Conservation (phyloP, 192 early-diverging fungal genomes). For the Jimgerdemannia lactiflua region DNA sequence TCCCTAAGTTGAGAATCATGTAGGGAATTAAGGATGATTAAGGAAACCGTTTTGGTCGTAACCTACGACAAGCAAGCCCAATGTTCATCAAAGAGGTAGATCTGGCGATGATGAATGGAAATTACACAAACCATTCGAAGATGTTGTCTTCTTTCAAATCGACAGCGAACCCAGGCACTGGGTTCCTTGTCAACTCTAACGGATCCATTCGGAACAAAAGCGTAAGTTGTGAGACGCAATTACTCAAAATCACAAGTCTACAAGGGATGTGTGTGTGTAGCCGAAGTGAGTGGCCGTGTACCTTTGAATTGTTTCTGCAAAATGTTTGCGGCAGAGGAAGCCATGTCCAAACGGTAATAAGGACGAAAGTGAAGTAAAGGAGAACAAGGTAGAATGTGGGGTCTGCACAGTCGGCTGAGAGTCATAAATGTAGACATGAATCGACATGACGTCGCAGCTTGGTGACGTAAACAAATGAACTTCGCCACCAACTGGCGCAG, state of each 20-base stretch:
- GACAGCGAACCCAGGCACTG: slow-evolving; percentile 50
- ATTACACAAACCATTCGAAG: slow-evolving; percentile 30
- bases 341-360: slow-evolving; percentile 9
- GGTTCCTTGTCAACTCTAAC: slow-evolving; percentile 39
- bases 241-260: no score
- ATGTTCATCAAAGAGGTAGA: not conserved
- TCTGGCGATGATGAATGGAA: not conserved
- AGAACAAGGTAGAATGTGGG: not conserved
- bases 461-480: no score
- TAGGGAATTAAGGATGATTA: no score
- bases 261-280: no score
- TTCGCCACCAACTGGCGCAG: no score
- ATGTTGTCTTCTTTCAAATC: slow-evolving; percentile 44
- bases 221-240: no score
- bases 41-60: no score
- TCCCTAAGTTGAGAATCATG: slow-evolving; percentile 18
- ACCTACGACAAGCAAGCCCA: not conserved
- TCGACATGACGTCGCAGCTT: no score
- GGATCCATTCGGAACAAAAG: no score
- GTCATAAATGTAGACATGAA: no score
- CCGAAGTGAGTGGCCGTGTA: slow-evolving; percentile 3
- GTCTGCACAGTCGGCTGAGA: no score
- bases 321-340: slow-evolving; percentile 40
- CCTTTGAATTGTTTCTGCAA: slow-evolving; percentile 49
- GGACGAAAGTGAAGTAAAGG: not conserved